Evolutionary conservation across 371 early-diverging fungal genomes (phyloP).

Genomic region (Mucor saturninus): DNA sequence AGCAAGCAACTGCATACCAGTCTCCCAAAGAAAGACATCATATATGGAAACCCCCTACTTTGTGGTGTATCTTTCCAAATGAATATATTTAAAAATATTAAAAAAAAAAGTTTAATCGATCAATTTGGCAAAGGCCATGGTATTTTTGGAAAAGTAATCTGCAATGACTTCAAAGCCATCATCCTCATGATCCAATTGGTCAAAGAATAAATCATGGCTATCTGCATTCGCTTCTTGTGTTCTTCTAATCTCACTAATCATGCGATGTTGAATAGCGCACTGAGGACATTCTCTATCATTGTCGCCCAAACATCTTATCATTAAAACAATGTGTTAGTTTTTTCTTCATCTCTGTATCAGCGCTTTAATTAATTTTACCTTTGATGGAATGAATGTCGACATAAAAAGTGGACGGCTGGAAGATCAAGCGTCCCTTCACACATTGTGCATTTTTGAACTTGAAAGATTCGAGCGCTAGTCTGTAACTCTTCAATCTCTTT

Average conservation of each 20-base stretch:
- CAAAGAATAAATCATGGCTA: slow-evolving; percentile 80
- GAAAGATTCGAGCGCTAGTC: slow-evolving; percentile 80
- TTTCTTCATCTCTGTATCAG: no score
- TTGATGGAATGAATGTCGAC: slow-evolving; percentile 92
- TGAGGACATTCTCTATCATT: slow-evolving; percentile 85
- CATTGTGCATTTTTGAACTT: slow-evolving; percentile 83
- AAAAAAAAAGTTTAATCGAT: slow-evolving; percentile 52
- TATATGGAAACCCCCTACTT: slow-evolving; percentile 26
- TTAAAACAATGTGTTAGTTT: background rate
- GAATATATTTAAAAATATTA: slow-evolving; percentile 18
- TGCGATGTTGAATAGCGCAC: slow-evolving; percentile 84
- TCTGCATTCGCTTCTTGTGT: slow-evolving; percentile 77
- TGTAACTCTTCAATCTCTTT: slow-evolving; percentile 83
- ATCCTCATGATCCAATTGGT: slow-evolving; percentile 77
- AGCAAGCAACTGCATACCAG: slow-evolving; percentile 5
- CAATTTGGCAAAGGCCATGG: slow-evolving; percentile 79
- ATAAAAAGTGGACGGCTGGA: slow-evolving; percentile 91
- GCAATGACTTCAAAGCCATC: slow-evolving; percentile 89
- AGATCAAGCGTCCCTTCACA: slow-evolving; percentile 86
- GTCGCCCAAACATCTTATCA: slow-evolving; percentile 68
- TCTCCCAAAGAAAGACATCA: background rate
- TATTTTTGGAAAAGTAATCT: slow-evolving; percentile 86
- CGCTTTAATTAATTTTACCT: slow-evolving; percentile 47
- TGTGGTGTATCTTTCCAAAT: slow-evolving; percentile 28
- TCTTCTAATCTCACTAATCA: slow-evolving; percentile 79